A percentile compares a stretch with the other conserved stretches of the same genome.
Conservation (phyloP, 257 asterid species). For the Phtheirospermum japonicum region DNA sequence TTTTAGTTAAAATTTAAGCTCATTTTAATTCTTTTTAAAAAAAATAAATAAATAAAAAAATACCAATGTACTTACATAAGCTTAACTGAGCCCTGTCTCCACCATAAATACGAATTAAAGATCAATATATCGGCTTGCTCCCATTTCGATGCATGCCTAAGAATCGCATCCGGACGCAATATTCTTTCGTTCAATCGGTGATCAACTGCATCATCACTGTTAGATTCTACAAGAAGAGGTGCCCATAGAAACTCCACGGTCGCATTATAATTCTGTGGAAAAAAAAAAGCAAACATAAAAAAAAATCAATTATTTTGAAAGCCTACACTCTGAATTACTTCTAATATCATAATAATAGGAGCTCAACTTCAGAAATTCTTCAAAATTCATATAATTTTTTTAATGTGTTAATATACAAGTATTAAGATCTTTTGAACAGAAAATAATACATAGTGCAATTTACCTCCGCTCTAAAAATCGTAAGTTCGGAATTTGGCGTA, state of each 20-base stretch:
- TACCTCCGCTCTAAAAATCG: conserved; percentile 88
- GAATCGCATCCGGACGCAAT: conserved; percentile 69
- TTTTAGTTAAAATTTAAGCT: not conserved
- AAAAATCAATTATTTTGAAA: not conserved
- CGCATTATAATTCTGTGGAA: conserved; percentile 74
- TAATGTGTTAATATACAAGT: too few species aligned
- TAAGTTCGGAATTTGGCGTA: conserved; percentile 82
- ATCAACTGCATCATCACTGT: conserved; percentile 81
- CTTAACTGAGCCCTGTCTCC: conserved; percentile 91
- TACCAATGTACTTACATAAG: conserved; percentile 50
- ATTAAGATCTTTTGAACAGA: not conserved
- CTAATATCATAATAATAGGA: too few species aligned
- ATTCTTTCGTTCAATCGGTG: conserved; percentile 81
- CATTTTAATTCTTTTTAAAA: not conserved
- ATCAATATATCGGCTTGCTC: conserved; percentile 81
- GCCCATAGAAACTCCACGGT: conserved; percentile 92
- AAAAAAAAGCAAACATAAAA: not conserved
- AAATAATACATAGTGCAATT: not conserved
- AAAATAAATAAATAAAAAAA: not conserved
- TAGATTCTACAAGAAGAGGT: conserved; percentile 92
- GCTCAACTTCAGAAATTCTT: too few species aligned
- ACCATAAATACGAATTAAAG: conserved; percentile 90
- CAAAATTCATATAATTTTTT: too few species aligned
- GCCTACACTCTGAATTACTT: not conserved
- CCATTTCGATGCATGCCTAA: conserved; percentile 80